These are phyloP conservation scores for Hypsizygus marmoreus DNA, from an alignment of 768 basidiomycete genomes.

Conservation along the genomic window DNA sequence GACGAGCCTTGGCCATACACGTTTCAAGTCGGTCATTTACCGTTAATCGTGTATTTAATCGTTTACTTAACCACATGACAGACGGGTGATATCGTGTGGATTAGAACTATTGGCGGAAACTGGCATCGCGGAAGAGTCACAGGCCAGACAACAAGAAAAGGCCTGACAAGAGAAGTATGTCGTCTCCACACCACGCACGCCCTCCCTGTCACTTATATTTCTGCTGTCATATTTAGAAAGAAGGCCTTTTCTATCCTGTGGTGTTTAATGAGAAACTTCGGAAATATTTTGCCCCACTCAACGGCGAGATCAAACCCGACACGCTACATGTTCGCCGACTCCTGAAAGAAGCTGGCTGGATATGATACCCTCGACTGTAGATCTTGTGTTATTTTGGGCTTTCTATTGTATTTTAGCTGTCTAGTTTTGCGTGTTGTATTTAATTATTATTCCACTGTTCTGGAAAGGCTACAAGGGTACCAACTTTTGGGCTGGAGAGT, in stretches of 20 bases:
- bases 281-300: constrained; percentile 63
- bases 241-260: constrained; percentile 58
- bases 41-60: constrained; percentile 6
- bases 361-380: constrained; percentile 21
- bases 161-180: constrained; percentile 49
- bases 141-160: constrained; percentile 44
- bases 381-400: not conserved
- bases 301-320: constrained; percentile 70
- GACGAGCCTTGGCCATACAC: constrained; percentile 55
- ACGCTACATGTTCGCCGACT: constrained; percentile 44
- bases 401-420: too few relatives aligned
- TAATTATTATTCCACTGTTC: too few relatives aligned
- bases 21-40: constrained; percentile 46
- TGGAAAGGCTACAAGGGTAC: too few relatives aligned
- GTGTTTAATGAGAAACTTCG: constrained; percentile 50
- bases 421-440: too few relatives aligned
- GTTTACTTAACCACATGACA: constrained; percentile 20
- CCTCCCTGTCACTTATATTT: constrained; percentile 3
- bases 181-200: not conserved
- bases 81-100: constrained; percentile 54
- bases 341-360: constrained; percentile 51
- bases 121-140: constrained; percentile 55
- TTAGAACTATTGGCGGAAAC: constrained; percentile 48
- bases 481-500: too few relatives aligned
- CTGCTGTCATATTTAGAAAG: constrained; percentile 31